Conservation (phyloP, 192 early-diverging fungal genomes). For the Allomyces macrogynus region DNA sequence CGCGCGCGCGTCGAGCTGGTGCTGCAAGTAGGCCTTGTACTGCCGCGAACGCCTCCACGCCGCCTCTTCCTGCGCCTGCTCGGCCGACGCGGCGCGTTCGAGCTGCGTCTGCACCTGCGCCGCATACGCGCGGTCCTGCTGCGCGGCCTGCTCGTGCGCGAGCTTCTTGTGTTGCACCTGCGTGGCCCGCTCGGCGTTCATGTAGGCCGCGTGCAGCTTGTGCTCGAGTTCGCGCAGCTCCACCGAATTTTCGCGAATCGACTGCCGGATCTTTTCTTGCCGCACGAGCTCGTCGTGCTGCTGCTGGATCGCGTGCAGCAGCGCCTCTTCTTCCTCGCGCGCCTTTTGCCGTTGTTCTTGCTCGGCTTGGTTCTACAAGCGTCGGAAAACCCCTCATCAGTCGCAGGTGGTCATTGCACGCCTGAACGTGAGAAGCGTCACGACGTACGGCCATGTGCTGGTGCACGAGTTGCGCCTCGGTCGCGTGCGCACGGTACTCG, state of each 20-base stretch:
- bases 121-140: not conserved
- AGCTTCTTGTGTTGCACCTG: constrained; percentile 30
- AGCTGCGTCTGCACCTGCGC: constrained; percentile 5
- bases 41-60: constrained; percentile 14
- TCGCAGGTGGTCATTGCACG: not conserved
- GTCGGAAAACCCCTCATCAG: not conserved
- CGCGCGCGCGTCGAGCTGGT: constrained; percentile 26
- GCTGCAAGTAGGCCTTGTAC: constrained; percentile 23
- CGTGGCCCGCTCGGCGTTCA: constrained; percentile 34
- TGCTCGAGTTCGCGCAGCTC: constrained; percentile 34
- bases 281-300: constrained; percentile 14
- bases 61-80: constrained; percentile 16
- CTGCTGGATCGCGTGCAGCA: constrained; percentile 15
- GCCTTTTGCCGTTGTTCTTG: not conserved
- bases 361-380: not conserved
- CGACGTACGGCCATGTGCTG: constrained; percentile 14
- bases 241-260: constrained; percentile 27
- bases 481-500: constrained; percentile 10
- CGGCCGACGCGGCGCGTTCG: constrained; percentile 6
- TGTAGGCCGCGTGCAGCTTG: constrained; percentile 40
- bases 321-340: constrained; percentile 6
- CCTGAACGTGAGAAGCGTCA: not conserved
- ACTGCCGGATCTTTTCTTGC: constrained; percentile 27
- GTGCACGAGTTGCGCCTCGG: constrained; percentile 14
- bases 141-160: not conserved